These are phyloP conservation scores for Physcia stellaris DNA, from an alignment of 495 filamentous ascomycete species.

Conservation along the genomic window DNA sequence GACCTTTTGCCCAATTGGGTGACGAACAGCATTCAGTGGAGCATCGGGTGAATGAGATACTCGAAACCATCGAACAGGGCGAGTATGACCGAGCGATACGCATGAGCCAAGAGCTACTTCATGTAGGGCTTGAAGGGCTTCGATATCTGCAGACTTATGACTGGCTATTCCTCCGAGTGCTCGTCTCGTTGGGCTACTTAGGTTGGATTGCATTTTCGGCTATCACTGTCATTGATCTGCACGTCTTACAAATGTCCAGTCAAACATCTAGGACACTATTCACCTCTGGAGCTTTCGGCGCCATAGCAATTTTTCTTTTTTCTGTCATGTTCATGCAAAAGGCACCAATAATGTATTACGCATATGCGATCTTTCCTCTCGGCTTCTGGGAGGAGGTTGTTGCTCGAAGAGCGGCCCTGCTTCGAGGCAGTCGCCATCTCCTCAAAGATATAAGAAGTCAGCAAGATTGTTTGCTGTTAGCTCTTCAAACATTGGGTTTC, in stretches of 20 bases:
- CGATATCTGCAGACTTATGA: conserved; percentile 93
- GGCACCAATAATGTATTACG: conserved; percentile 77
- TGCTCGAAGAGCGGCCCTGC: conserved; percentile 56
- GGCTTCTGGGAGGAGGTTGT: conserved; percentile 96
- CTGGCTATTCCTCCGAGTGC: conserved; percentile 92
- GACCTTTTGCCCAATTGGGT: conserved; percentile 50
- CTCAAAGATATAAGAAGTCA: conserved; percentile 51
- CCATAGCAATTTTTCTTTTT: conserved; percentile 59
- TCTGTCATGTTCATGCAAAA: conserved; percentile 66
- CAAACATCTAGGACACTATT: conserved; percentile 48
- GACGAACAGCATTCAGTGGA: conserved; percentile 50
- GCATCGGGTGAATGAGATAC: conserved; percentile 52
- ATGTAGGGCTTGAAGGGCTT: conserved; percentile 66
- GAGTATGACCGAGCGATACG: conserved; percentile 61
- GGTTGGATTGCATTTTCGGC: conserved; percentile 95
- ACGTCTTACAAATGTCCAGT: conserved; percentile 65
- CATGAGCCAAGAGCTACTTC: conserved; percentile 60
- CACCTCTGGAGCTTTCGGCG: conserved; percentile 56
- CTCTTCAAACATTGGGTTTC: conserved; percentile 49
- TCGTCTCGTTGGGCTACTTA: conserved; percentile 86
- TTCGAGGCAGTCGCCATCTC: conserved; percentile 51
- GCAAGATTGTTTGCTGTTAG: conserved; percentile 38
- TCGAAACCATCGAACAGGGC: conserved; percentile 49
- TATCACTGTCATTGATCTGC: conserved; percentile 79
- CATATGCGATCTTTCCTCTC: conserved; percentile 82